Evolutionary conservation across 1,284 basidiomycete genomes (phyloP).

Genomic region (Boletellus deceptivus): DNA sequence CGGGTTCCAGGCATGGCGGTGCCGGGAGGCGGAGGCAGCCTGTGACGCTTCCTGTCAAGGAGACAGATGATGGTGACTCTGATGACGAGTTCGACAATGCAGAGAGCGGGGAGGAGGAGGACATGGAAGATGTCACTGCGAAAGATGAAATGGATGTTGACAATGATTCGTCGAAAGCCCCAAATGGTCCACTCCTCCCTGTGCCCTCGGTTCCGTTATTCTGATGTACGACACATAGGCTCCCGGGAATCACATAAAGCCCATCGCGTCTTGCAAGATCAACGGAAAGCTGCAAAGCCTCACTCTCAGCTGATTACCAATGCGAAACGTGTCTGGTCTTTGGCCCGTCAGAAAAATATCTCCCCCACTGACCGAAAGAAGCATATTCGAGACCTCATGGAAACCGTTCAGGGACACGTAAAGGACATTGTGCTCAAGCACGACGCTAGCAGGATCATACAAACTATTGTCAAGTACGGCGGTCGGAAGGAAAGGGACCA

Average conservation of each 20-base stretch:
- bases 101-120: slow-evolving; percentile 28
- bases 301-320: slow-evolving; percentile 70
- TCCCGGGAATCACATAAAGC: slow-evolving; percentile 64
- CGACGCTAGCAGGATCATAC: slow-evolving; percentile 85
- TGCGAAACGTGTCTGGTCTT: slow-evolving; percentile 82
- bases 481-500: slow-evolving; percentile 75
- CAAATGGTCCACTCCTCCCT: slow-evolving; percentile 46
- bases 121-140: slow-evolving; percentile 12
- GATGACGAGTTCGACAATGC: slow-evolving; percentile 31
- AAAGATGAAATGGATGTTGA: slow-evolving; percentile 22
- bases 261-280: slow-evolving; percentile 60
- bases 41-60: slow-evolving; percentile 42
- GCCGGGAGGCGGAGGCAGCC: slow-evolving; percentile 53
- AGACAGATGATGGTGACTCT: slow-evolving; percentile 33
- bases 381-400: slow-evolving; percentile 71
- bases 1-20: slow-evolving; percentile 23
- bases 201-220: neutral
- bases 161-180: slow-evolving; percentile 40
- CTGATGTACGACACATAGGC: slow-evolving; percentile 36
- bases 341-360: slow-evolving; percentile 73
- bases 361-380: slow-evolving; percentile 69
- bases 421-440: slow-evolving; percentile 87
- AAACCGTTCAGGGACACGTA: slow-evolving; percentile 72
- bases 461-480: slow-evolving; percentile 84
- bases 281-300: slow-evolving; percentile 73